phyloP scores from a whole-genome alignment of 2,329 filamentous ascomycete species.

The Beauveria sp. region DNA sequence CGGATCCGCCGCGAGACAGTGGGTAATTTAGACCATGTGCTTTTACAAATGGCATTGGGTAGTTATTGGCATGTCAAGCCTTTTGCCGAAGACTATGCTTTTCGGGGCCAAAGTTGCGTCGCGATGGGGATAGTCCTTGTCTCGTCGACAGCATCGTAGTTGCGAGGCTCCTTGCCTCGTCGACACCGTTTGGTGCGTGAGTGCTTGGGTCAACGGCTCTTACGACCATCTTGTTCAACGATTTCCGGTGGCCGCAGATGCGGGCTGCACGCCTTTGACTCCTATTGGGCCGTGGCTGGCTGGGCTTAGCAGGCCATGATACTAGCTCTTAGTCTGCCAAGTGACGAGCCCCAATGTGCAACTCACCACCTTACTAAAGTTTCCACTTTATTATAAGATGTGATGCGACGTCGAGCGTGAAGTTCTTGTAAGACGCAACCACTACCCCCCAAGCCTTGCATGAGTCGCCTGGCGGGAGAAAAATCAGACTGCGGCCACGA shows the following conservation, averaged over 20 bases:
- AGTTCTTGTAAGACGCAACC: constrained; percentile 9
- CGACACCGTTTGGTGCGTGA: no score
- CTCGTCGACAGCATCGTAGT: not conserved
- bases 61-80: not conserved
- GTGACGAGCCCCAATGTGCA: not conserved
- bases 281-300: not conserved
- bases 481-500: not conserved
- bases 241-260: not conserved
- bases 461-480: not conserved
- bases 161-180: no score
- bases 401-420: not conserved
- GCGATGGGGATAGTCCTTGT: not conserved
- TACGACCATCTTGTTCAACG: not conserved
- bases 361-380: constrained; percentile 10
- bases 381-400: constrained; percentile 11
- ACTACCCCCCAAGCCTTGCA: constrained; percentile 5
- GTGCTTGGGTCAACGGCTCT: not conserved
- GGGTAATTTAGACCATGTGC: not conserved
- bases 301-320: constrained; percentile 4
- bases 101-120: not conserved
- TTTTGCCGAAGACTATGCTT: not conserved
- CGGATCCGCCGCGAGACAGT: constrained; percentile 6
- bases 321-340: constrained; percentile 11
- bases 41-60: not conserved
- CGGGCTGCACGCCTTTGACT: not conserved